phyloP scores from a whole-genome alignment of 2,329 filamentous ascomycete genomes.

The Cladosporium oxysporum region DNA sequence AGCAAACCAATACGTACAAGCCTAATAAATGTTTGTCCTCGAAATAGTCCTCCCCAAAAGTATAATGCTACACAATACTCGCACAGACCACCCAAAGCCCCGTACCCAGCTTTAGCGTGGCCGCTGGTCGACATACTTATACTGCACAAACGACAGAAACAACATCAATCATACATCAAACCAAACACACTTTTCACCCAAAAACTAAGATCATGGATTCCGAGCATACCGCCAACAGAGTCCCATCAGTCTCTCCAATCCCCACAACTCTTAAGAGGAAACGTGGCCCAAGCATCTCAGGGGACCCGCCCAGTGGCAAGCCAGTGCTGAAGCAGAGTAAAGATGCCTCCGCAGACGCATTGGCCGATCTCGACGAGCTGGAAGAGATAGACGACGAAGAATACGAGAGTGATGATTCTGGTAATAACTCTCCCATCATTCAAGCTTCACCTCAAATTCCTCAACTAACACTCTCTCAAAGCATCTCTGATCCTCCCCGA shows the following conservation, averaged over 20 bases:
- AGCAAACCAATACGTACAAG: background rate
- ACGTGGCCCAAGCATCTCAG: conserved; percentile 20
- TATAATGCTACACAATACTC: background rate
- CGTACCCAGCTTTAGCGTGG: background rate
- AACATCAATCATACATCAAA: background rate
- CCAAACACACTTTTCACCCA: background rate
- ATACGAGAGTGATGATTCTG: conserved; percentile 8
- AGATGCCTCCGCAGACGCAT: conserved; percentile 1
- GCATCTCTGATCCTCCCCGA: conserved; percentile 5
- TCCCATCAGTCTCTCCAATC: conserved; percentile 10
- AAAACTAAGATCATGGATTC: background rate
- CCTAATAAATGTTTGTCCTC: background rate
- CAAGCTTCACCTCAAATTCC: background rate
- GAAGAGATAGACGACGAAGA: background rate
- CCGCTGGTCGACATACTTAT: conserved; percentile 5
- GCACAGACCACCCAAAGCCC: conserved; percentile 7
- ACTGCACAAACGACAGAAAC: background rate
- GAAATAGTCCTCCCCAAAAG: background rate
- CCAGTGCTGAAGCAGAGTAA: conserved; percentile 10
- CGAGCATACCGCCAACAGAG: background rate
- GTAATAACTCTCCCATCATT: background rate
- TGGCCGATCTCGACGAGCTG: background rate
- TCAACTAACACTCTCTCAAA: background rate
- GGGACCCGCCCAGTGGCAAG: conserved; percentile 17
- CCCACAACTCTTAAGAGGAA: conserved; percentile 16